Evolutionary conservation across 164 flowering plant genomes (phyloP), one percentile per base, ranked within the genome.

Genomic region (Echeveria elegans): DNA sequence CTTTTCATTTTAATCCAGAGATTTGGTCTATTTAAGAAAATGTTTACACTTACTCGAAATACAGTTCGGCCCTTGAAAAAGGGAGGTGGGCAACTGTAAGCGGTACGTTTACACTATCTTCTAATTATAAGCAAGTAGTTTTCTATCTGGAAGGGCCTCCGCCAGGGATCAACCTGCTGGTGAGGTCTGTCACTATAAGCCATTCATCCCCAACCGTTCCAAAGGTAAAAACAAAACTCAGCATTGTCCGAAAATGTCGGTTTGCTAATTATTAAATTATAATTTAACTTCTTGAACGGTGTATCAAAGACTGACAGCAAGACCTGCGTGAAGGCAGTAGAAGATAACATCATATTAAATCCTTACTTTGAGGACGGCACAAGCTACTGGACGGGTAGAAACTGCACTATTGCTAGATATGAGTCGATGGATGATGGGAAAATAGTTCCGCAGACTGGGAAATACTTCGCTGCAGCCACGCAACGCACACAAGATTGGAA

Each of bases 111-210:
- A 74, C 82, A 15, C 71, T 93, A 75, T 79, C 86, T 71, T 72
- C 72, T 11, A 66, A 81, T 72, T 88, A 94, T 61, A 69, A 78
- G 8, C 76, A 83, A 15, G 83, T 79, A 66, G 76, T 85, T 6
- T 85, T 90, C 70, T 93, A 88, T 69, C 62, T 90, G 71, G 97
- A 90, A 81, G 98, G 97, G 47, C 97, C 96, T 67, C 70, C 86
- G 50, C 88, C 92, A 61, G 89, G 98, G 34, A 74, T 84, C 31
- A 86, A 88, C 72, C 68, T 93, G 19, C 92, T 90, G 60, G 76
- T 93, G 61, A 66, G 77, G 74, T 82, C 83, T 30, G 96, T 84
- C 12, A 71, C 69, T 6, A 74, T 92, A 70, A 76, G 79, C 50
- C 69, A 82, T 72, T 64, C 80, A 19, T 67, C 67, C 66, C 52